Evolutionary conservation across 495 filamentous ascomycete genomes (phyloP).

Genomic region (Paragyromitra xinjiangensis): DNA sequence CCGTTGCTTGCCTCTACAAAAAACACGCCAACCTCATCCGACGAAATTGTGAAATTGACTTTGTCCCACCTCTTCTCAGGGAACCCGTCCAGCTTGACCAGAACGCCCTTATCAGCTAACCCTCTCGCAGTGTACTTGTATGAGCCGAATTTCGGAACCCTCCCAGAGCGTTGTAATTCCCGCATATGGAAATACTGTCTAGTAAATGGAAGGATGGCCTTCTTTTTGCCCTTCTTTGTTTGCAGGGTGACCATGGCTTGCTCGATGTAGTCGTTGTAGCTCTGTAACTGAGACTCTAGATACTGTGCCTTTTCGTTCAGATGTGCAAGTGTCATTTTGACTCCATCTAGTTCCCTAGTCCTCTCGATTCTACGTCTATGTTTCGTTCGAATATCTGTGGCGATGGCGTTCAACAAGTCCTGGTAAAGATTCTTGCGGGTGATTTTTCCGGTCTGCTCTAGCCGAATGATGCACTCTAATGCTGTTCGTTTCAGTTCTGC

Average conservation of each 20-base stretch:
- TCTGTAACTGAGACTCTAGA: constrained; percentile 92
- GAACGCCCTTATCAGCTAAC: constrained; percentile 89
- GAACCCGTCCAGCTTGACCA: constrained; percentile 87
- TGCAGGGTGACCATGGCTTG: constrained; percentile 98
- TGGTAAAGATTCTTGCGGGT: constrained; percentile 94
- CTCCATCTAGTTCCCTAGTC: constrained; percentile 87
- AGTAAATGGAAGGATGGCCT: constrained; percentile 95
- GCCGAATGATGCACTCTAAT: constrained; percentile 88
- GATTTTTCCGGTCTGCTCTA: constrained; percentile 85
- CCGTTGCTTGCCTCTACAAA: constrained; percentile 89
- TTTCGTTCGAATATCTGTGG: constrained; percentile 95
- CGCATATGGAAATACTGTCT: constrained; percentile 98
- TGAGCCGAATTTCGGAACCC: constrained; percentile 94
- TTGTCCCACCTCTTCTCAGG: constrained; percentile 86
- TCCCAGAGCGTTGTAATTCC: constrained; percentile 87
- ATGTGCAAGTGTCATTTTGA: constrained; percentile 81
- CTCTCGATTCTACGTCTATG: constrained; percentile 90
- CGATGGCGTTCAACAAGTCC: constrained; percentile 95
- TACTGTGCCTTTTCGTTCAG: constrained; percentile 91
- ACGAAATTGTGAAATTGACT: constrained; percentile 90
- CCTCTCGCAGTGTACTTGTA: constrained; percentile 94
- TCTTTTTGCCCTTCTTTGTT: constrained; percentile 95
- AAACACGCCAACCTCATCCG: constrained; percentile 94
- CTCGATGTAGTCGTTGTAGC: constrained; percentile 99
- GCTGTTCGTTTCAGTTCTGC: constrained; percentile 89